Evolutionary conservation across 1,284 basidiomycete genomes (phyloP).

Genomic region (Violaceomyces palustris): DNA sequence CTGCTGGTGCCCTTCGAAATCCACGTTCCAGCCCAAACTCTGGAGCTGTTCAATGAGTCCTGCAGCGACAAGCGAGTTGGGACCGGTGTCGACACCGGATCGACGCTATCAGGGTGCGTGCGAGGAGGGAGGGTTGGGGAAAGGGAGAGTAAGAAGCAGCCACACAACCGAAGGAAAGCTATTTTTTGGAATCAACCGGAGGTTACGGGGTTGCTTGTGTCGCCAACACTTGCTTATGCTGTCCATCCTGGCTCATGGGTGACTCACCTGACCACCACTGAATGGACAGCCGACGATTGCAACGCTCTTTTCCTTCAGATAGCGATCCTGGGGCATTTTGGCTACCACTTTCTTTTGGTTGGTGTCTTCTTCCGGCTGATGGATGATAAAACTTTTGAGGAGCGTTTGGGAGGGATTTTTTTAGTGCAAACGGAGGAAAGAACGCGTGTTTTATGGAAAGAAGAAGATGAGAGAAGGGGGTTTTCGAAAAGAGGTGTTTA

Average conservation of each 20-base stretch:
- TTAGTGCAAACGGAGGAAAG: too few species aligned
- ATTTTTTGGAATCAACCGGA: too few species aligned
- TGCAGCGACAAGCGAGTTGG: slow-evolving; percentile 40
- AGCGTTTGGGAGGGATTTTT: too few species aligned
- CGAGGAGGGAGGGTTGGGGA: background rate
- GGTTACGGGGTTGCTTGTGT: too few species aligned
- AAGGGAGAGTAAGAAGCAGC: background rate
- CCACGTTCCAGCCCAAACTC: slow-evolving; percentile 78
- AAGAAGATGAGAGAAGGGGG: too few species aligned
- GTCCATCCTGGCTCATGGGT: background rate
- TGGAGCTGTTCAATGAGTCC: slow-evolving; percentile 46
- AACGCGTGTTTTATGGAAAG: too few species aligned
- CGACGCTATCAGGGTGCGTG: slow-evolving; percentile 16
- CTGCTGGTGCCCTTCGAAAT: slow-evolving; percentile 80
- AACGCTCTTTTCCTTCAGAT: slow-evolving; percentile 31
- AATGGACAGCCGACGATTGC: slow-evolving; percentile 49
- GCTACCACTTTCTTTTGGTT: too few species aligned
- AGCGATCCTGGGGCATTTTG: slow-evolving; percentile 24
- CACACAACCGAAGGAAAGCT: too few species aligned
- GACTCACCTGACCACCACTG: slow-evolving; percentile 36
- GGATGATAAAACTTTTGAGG: too few species aligned
- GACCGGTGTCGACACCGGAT: slow-evolving; percentile 47
- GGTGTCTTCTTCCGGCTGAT: too few species aligned
- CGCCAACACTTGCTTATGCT: too few species aligned
- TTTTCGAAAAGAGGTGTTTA: too few species aligned